Percentiles rank a stretch among this genome's conserved stretches.
phyloP scores from a whole-genome alignment of 352 stramenopile genomes.

The Globisporangium alternatum region DNA sequence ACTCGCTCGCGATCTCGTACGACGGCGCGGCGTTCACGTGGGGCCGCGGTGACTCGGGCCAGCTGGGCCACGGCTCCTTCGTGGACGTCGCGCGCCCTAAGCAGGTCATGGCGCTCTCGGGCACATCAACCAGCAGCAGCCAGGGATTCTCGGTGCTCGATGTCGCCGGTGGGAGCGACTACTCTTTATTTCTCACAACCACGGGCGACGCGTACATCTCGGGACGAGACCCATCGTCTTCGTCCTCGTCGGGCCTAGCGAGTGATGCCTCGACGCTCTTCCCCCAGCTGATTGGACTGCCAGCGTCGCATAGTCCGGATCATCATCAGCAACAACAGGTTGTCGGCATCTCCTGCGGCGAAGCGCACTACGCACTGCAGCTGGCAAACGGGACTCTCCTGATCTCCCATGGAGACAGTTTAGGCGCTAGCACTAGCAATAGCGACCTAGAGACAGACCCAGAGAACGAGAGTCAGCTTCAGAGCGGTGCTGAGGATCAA shows the following conservation, averaged over 20 bases:
- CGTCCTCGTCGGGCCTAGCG: background rate
- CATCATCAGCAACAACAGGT: slow-evolving; percentile 24
- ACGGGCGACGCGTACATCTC: slow-evolving; percentile 33
- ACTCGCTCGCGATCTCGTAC: slow-evolving; percentile 58
- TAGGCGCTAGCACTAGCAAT: slow-evolving; percentile 14
- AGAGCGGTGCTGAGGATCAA: slow-evolving; percentile 16
- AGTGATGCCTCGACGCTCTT: slow-evolving; percentile 24
- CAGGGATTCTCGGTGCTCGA: slow-evolving; percentile 23
- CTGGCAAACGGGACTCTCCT: slow-evolving; percentile 27
- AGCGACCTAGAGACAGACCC: slow-evolving; percentile 6
- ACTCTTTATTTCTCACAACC: slow-evolving; percentile 35
- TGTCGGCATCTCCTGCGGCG: slow-evolving; percentile 35
- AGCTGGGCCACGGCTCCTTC: slow-evolving; percentile 59
- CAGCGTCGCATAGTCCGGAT: slow-evolving; percentile 16
- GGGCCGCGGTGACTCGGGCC: slow-evolving; percentile 60
- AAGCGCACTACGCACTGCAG: slow-evolving; percentile 40
- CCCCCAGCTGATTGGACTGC: slow-evolving; percentile 21
- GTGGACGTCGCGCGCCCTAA: slow-evolving; percentile 60
- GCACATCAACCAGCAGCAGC: slow-evolving; percentile 7
- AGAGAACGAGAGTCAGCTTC: background rate
- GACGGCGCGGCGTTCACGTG: slow-evolving; percentile 64
- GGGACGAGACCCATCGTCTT: slow-evolving; percentile 33
- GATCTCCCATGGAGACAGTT: slow-evolving; percentile 17
- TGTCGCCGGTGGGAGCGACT: slow-evolving; percentile 32
- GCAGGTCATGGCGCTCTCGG: slow-evolving; percentile 55